Evolutionary conservation across 805 yeast species (phyloP), one percentile per base, ranked within the genome.

Genomic region (Zygosaccharomyces kombuchaensis): DNA sequence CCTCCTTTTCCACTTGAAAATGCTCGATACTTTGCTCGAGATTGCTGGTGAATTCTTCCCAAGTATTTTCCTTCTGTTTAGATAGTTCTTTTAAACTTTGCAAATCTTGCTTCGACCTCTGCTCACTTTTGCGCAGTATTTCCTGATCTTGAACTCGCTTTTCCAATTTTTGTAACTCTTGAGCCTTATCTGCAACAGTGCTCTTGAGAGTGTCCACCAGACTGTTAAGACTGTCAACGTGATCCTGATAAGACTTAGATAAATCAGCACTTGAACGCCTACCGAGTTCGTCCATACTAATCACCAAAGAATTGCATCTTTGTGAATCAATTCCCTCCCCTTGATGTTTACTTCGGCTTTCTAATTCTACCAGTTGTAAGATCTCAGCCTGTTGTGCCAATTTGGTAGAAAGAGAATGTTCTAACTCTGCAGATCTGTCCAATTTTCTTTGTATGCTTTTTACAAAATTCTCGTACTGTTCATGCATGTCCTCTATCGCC

Each of bases 391-490:
- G 66, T 36, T 51, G 47, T 17, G 50, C 44, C 14, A 63, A 43
- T 45, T 60, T 60, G n/a, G 38, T 36, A 14, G 48, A 48, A 52
- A 60, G 39, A 10, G 42, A 12, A 29, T 40, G 34, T 40, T 56
- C 62, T 40, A 57, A 38, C 10, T 47, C 37, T 7, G 55, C 47
- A 36, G 62, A 49, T 16, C 49, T 40, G 22, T 45, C 51, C 14
- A 63, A 39, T 37, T 60, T 62, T 19, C 37, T 17, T 29, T 56
- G 49, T 13, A 63, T 52, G 9, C 60, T 52, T 16, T 50, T 54
- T n/a, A 63, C 47, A 40, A 62, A 63, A 13, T 51, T 50, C 14
- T 56, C 65, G 44, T 63, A 63, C 30, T 58, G 60, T 23, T 58
- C 54, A 43, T 62, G 66, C 35, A 63, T 45, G 14, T 56, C 56